Percentiles rank a stretch among this genome's conserved stretches.
phyloP scores from a whole-genome alignment of 306 rosid genomes.

The Prunus fruticosa region DNA sequence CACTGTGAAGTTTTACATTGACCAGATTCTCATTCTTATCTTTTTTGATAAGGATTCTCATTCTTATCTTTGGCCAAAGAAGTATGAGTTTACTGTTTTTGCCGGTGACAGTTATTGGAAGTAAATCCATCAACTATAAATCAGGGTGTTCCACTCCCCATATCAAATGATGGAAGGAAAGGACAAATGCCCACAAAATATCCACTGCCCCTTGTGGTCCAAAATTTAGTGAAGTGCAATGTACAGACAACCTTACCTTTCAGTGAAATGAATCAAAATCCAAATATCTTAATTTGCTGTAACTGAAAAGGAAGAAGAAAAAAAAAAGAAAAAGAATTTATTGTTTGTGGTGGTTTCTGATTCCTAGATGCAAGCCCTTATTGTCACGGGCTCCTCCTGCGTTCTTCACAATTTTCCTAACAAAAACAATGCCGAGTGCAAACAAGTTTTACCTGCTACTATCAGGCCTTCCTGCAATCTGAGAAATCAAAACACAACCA shows the following conservation, averaged over 20 bases:
- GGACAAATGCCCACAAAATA: constrained; percentile 3
- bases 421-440: neutral
- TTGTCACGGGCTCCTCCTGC: constrained; percentile 34
- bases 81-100: too few species aligned
- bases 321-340: neutral
- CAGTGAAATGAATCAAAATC: neutral
- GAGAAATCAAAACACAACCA: constrained; percentile 26
- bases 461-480: constrained; percentile 36
- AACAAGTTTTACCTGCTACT: neutral
- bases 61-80: too few species aligned
- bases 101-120: too few species aligned
- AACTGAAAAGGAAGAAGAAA: neutral
- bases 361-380: constrained; percentile 37
- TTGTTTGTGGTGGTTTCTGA: neutral
- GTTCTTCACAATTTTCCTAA: constrained; percentile 24
- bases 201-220: neutral
- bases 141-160: too few species aligned
- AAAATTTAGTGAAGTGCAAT: neutral
- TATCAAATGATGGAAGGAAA: neutral
- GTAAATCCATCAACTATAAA: too few species aligned
- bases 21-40: too few species aligned
- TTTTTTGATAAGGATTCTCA: too few species aligned
- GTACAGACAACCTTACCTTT: neutral
- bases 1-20: too few species aligned
- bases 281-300: neutral